These are phyloP conservation scores for Verticillium longisporum DNA, from an alignment of 2,329 filamentous ascomycete species.

Conservation along the genomic window DNA sequence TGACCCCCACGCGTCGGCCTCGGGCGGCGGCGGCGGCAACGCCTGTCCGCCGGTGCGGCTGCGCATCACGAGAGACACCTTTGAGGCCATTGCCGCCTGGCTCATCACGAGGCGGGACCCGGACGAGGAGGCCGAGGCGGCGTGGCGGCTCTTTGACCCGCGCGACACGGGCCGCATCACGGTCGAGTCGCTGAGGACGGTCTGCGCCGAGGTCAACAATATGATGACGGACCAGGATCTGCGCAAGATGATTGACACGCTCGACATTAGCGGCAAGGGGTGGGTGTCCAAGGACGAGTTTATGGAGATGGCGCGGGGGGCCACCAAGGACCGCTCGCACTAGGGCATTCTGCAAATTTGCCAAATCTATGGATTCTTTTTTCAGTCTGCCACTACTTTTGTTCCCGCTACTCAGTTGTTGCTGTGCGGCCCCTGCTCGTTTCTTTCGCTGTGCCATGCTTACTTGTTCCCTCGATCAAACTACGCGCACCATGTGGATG, in stretches of 20 bases:
- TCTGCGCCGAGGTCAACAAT: constrained; percentile 78
- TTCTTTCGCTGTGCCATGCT: too few relatives aligned
- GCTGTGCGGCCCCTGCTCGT: too few relatives aligned
- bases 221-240: constrained; percentile 90
- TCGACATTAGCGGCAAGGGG: constrained; percentile 90
- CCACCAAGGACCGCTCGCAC: background rate
- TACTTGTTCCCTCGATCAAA: too few relatives aligned
- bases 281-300: constrained; percentile 66
- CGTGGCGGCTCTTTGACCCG: constrained; percentile 89
- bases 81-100: constrained; percentile 70
- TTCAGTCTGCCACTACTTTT: background rate
- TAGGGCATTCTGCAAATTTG: background rate
- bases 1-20: constrained; percentile 29
- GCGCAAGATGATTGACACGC: constrained; percentile 94
- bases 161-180: constrained; percentile 89
- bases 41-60: constrained; percentile 59
- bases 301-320: constrained; percentile 41
- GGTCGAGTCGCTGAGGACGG: constrained; percentile 76
- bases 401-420: too few relatives aligned
- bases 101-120: constrained; percentile 80
- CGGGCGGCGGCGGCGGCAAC: constrained; percentile 37
- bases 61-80: constrained; percentile 64
- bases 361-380: background rate
- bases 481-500: constrained; percentile 33
- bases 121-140: constrained; percentile 81